Evolutionary conservation across 257 asterid genomes (phyloP).

Genomic region (Fraxinus americana): DNA sequence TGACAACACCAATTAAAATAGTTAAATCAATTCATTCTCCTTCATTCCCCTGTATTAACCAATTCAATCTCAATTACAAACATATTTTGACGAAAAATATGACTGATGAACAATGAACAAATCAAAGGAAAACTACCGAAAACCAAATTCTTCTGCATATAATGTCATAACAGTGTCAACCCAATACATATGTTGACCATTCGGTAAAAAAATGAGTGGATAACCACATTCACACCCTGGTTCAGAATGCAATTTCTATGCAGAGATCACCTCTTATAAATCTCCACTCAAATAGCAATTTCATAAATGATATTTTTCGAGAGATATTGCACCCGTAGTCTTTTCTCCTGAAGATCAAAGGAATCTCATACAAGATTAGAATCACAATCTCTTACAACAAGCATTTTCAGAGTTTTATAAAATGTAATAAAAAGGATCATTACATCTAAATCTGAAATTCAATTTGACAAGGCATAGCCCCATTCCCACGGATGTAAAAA

Average conservation of each 20-base stretch:
- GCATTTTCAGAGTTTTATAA: not conserved
- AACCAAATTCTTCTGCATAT: not conserved
- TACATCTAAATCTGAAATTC: not conserved
- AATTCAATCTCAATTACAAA: no score
- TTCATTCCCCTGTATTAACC: no score
- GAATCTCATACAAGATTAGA: not conserved
- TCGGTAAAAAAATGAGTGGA: constrained; percentile 7
- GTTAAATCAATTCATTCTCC: no score
- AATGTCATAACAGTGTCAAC: not conserved
- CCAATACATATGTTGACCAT: not conserved
- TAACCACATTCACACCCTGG: not conserved
- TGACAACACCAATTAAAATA: no score
- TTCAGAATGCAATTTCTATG: not conserved
- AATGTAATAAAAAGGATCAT: no score
- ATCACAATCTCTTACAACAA: not conserved
- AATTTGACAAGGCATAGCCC: not conserved
- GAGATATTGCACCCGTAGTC: not conserved
- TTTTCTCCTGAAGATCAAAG: not conserved
- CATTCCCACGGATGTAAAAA: not conserved
- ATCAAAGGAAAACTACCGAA: constrained; percentile 1
- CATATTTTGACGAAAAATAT: no score
- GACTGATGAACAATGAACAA: not conserved
- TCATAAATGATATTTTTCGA: not conserved
- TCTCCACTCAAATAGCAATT: not conserved
- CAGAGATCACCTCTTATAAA: not conserved